Base-by-base conservation (phyloP, 768 basidiomycete species). In the Boletus reticuloceps region DNA sequence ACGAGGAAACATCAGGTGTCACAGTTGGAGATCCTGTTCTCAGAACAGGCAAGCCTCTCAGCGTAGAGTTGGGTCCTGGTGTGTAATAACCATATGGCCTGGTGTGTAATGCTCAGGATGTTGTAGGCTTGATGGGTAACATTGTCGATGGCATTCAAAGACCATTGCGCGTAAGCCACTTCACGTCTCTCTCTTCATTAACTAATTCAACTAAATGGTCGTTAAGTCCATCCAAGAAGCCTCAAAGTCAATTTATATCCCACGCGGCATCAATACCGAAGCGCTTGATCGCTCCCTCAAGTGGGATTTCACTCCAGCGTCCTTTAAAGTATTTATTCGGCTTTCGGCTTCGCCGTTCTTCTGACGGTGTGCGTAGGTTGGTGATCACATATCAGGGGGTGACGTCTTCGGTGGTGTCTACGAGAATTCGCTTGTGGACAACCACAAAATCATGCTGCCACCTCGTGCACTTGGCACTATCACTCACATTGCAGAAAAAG, bases 211-310 rank as follows among this genome's bases (percentile, higher is more conserved):
- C 38, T 51, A 36, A 59, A 41, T 45, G 45, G 49, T 38, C 62
- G 52, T 52, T 49, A 68, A 83, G 87, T 85, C 89, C 36, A 99
- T 99, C 63, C 94, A 94, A 84, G 92, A 97, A 67, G 81, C 91
- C 40, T 98, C 97, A 43, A 89, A 98, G 65, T 97, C 94, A n/a
- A 99, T 99, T 67, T 99, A 99, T 74, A 98, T 99, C 58, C 97
- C 97, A 60, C 89, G 94, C 65, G 97, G 97, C 53, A 98, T 99
- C 74, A 98, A 98, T 75, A 98, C 97, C 34, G 86, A 95, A 60
- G 91, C 95, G 25, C 83, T 99, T 27, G 91, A 94, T 70, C 86
- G 97, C 47, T 79, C 79, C 19, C 72, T 94, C 58, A 79, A 91
- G 70, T 99, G 97, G 97, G 97, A 99, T 71, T 99, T 98, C 72